Percentiles rank a stretch among this genome's conserved stretches.
Evolutionary conservation across 169 alveolate genomes (phyloP).

Genomic region (Plasmodium coatneyi): DNA sequence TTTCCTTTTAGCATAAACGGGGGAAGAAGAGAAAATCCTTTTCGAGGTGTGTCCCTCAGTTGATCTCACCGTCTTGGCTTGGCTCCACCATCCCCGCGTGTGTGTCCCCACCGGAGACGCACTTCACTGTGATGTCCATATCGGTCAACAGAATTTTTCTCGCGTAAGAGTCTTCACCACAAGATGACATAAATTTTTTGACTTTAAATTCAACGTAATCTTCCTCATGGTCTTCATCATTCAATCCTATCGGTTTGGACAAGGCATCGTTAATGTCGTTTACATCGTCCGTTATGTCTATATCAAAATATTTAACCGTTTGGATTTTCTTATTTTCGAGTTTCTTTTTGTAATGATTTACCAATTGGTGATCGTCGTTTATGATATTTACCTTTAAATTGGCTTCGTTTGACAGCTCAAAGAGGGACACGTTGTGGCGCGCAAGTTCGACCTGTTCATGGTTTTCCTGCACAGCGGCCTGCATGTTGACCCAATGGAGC

Average conservation of each 20-base stretch:
- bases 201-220: constrained; percentile 37
- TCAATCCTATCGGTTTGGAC: constrained; percentile 5
- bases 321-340: constrained; percentile 21
- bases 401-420: constrained; percentile 37
- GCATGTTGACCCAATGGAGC: background rate
- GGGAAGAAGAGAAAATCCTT: background rate
- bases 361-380: constrained; percentile 9
- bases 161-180: background rate
- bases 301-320: constrained; percentile 59
- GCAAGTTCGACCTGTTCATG: background rate
- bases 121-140: constrained; percentile 24
- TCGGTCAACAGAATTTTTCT: constrained; percentile 22
- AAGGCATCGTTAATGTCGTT: constrained; percentile 47
- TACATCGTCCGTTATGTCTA: constrained; percentile 59
- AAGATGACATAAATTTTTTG: constrained; percentile 14
- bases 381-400: constrained; percentile 45
- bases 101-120: background rate
- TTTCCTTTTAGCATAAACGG: background rate
- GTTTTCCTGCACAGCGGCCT: background rate
- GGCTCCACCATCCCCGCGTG: background rate
- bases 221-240: constrained; percentile 4
- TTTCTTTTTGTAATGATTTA: constrained; percentile 14
- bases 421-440: constrained; percentile 7
- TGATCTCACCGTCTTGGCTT: background rate
- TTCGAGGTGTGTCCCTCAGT: background rate